Base-by-base conservation (phyloP, 345 rosid genomes). In the Linum trigynum region DNA sequence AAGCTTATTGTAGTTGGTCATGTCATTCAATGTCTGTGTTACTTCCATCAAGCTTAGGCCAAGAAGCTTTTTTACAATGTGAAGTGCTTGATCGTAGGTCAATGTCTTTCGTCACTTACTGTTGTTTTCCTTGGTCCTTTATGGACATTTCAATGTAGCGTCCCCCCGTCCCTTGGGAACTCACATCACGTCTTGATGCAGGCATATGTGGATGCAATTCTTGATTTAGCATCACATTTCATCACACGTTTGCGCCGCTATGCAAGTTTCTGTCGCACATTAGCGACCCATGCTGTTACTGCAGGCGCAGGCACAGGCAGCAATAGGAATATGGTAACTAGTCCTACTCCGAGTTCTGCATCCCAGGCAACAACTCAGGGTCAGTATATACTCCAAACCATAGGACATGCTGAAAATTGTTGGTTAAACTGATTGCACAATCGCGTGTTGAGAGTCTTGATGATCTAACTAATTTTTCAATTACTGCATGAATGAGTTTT, bases 201-300 rank as follows among this genome's bases (percentile, higher is more conserved):
- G 99, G 97, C 97, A 51, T 95, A 95, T 78, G 99, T 91, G 69
- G 99, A 95, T 83, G 95, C 96, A 48, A 84, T 91, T 83, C 90
- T 95, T 73, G 99, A 95, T 84, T 82, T 95, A 75, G 95, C 99
- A 71, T 95, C 97, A 70, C 97, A 95, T 79, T 91, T 95, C 77
- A 91, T 95, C 73, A 95, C 97, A 59, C 92, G 97, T 37, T 78
- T 91, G 77, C 85, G 97, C 45, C 96, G 99, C 51, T 95, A 95
- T 85, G 95, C 97, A 48, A 95, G 97, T 80, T 95, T 95, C 80
- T 95, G 99, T 65, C 97, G 97, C 67, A 91, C 99, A 69, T 86
- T 91, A 78, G 97, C 99, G 0, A 89, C 80, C 72, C 97, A 91
- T 80, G 97, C 99, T 71, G 97, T 86, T 71, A 84, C 86, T 62